Evolutionary conservation across 106 monocot species (phyloP).

Genomic region (Dendrobium chrysotoxum): DNA sequence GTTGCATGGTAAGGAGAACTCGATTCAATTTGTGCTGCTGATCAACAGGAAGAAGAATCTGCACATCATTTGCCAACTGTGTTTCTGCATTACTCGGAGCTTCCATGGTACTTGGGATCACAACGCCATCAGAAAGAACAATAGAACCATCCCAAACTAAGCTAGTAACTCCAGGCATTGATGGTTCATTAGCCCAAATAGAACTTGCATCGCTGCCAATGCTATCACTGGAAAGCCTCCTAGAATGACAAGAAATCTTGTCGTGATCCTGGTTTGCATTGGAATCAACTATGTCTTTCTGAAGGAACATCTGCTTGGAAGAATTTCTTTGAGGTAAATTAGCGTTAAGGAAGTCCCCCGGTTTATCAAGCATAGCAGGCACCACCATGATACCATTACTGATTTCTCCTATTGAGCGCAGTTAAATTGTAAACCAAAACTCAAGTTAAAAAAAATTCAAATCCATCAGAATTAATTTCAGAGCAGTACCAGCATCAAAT

Average conservation of each 20-base stretch:
- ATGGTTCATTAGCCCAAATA: slow-evolving; percentile 63
- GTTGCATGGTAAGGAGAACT: slow-evolving; percentile 62
- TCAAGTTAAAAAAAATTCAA: neutral
- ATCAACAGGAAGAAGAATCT: slow-evolving; percentile 63
- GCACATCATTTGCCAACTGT: slow-evolving; percentile 30
- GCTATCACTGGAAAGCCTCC: slow-evolving; percentile 80
- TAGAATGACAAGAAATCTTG: slow-evolving; percentile 43
- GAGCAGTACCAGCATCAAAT: slow-evolving; percentile 29
- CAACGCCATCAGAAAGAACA: slow-evolving; percentile 36
- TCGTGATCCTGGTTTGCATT: slow-evolving; percentile 37
- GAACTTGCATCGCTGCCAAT: slow-evolving; percentile 86
- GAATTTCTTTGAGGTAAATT: slow-evolving; percentile 6
- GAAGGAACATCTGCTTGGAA: neutral
- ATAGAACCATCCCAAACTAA: slow-evolving; percentile 34
- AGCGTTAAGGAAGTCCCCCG: slow-evolving; percentile 18
- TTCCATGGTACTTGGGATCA: slow-evolving; percentile 25
- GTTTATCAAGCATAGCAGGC: slow-evolving; percentile 17
- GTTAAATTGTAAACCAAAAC: slow-evolving; percentile 7
- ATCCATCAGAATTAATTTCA: neutral
- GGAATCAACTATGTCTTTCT: slow-evolving; percentile 18
- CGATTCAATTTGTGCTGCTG: slow-evolving; percentile 67
- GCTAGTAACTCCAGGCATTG: slow-evolving; percentile 31
- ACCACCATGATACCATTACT: slow-evolving; percentile 19
- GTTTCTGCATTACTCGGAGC: slow-evolving; percentile 15
- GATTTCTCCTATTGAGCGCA: slow-evolving; percentile 11